Evolutionary conservation across 345 rosid genomes (phyloP), one percentile per base, ranked within the genome.

Genomic region (Hypericum perforatum): DNA sequence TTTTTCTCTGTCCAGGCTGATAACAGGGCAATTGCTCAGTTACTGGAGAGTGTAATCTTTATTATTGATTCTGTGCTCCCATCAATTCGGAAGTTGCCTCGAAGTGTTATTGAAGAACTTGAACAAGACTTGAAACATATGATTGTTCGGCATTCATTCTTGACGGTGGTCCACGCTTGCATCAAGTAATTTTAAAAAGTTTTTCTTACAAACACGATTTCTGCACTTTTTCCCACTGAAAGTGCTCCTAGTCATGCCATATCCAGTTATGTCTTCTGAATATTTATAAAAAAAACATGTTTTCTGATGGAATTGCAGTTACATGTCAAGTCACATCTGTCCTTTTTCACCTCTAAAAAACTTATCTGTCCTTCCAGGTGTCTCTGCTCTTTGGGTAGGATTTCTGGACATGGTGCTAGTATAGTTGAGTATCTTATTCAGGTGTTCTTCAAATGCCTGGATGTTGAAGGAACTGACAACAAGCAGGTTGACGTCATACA

Each of bases 131-230:
- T 92, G 81, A 92, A 82, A 79, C 76, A 88, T 56, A 92, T 85
- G 97, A 85, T 92, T 52, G 84, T 83, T 63, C 94, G 91, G 5
- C 95, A 89, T 78, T 82, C 98, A 13, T 92, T 92, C 76, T 72
- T 92, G 74, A 82, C 95, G 16, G 98, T 92, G 64, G 98, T 89
- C 63, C 98, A 92, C 72, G 95, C 98, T 52, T 85, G 97, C 78
- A 77, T 92, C 71, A 88, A 81, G 98, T 92, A 85, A 72, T 49
- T 67, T 65, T 37, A 41, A 8, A 58, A 50, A 49, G 52, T 73
- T 49, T 63, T 16, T 47, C 11, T 52, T 43, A 11, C 38, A 36
- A 38, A 7, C 11, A 45, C 53, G 16, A 46, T 40, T 41, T 55
- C 42, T 43, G 9, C 39, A 5, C 11, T 47, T n/a, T 70, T 44